Evolutionary conservation across 2,329 filamentous ascomycete genomes (phyloP), one percentile per base, ranked within the genome.

Genomic region (Zymoseptoria crescenta): DNA sequence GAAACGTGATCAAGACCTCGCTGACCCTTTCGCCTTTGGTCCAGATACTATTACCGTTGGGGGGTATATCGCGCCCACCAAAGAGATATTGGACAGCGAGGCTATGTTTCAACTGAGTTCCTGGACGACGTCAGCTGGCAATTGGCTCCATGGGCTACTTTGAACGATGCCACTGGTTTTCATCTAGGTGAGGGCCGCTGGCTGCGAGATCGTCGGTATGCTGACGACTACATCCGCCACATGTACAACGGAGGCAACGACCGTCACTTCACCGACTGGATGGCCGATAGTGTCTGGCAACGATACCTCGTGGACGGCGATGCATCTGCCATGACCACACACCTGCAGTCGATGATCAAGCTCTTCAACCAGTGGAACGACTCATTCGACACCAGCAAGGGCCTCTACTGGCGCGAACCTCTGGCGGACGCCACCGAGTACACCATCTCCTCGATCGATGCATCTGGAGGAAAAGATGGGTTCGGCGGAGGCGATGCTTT

Each of bases 91-190:
- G 76, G 76, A 8, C 58, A 71, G 2, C 67, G 73, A 16, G 75
- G 76, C 1, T 78, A 72, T 64, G 76, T 78, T n/a, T 74, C 74
- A 0, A 78, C 56, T 58, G 76, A 78, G 28, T 78, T 78, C 35
- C 69, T 78, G 9, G 71, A 76, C 60, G 74, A 78, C 52, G 76
- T 78, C 1, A 54, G 72, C 35, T 79, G 75, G 76, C 73, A 76
- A 57, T 71, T 73, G 0, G 65, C 70, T 41, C 76, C 76, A 0
- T 78, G 72, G 67, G 76, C 74, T 0, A 73, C 75, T 4, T 60
- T 79, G 48, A 77, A 77, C 55, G 75, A 78, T 62, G 76, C 76
- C 1, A 74, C 76, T 1, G 76, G 73, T 2, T 77, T 77, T 41
- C 76, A 78, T 61, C 63, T 79, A 4, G 70, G 72, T 6, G 76